Conservation (phyloP, 306 rosid genomes). For the Dalbergia oliveri region DNA sequence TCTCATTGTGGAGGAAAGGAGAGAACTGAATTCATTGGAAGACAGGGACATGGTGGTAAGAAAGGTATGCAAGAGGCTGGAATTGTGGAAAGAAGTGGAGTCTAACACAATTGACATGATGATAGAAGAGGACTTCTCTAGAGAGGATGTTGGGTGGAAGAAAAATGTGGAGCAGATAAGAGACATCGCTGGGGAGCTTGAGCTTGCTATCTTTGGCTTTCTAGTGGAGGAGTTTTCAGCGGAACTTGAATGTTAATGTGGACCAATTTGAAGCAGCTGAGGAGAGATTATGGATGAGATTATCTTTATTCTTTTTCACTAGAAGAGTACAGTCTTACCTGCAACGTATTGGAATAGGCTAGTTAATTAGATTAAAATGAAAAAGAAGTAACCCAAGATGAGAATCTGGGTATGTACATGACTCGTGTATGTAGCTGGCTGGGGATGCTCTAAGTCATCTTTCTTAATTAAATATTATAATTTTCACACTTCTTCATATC, state of each 20-base stretch:
- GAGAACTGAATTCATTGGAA: slow-evolving; percentile 32
- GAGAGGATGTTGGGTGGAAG: slow-evolving; percentile 69
- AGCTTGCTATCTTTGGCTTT: slow-evolving; percentile 70
- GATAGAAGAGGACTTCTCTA: slow-evolving; percentile 71
- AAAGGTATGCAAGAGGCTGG: slow-evolving; percentile 65
- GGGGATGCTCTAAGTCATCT: slow-evolving; percentile 52
- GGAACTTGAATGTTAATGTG: slow-evolving; percentile 62
- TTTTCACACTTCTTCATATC: slow-evolving; percentile 41
- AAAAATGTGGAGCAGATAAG: slow-evolving; percentile 58
- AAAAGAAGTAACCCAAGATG: slow-evolving; percentile 42
- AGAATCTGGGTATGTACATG: slow-evolving; percentile 63
- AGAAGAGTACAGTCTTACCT: slow-evolving; percentile 55
- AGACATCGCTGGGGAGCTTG: slow-evolving; percentile 69
- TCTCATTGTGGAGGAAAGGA: slow-evolving; percentile 75
- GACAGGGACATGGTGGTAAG: slow-evolving; percentile 55
- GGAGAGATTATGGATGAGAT: slow-evolving; percentile 36
- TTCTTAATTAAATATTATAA: slow-evolving; percentile 53
- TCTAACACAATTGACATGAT: slow-evolving; percentile 80
- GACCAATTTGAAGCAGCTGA: slow-evolving; percentile 37
- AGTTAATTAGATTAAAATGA: slow-evolving; percentile 26
- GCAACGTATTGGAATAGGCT: slow-evolving; percentile 56
- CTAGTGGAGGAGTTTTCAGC: slow-evolving; percentile 72
- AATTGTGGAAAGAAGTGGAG: slow-evolving; percentile 81
- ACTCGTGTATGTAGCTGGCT: slow-evolving; percentile 54
- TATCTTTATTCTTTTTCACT: slow-evolving; percentile 48